These are phyloP conservation scores for Coccomyxa subellipsoidea DNA, from an alignment of 163 green algal genomes.

Conservation along the genomic window DNA sequence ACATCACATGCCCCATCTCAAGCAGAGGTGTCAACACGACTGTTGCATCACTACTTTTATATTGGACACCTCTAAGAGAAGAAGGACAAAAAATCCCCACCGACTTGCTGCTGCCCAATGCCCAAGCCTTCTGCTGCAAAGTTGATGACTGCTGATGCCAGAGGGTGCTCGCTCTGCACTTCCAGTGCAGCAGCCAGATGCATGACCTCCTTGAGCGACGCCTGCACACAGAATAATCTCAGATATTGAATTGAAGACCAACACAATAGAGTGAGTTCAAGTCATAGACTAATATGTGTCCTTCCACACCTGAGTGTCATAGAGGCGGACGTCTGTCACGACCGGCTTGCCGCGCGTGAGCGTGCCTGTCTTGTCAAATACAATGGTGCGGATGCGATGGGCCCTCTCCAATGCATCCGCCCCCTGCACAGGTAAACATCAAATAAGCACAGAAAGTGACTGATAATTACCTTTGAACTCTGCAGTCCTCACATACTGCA, in stretches of 20 bases:
- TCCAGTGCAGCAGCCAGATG: conserved; percentile 74
- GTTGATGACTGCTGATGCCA: conserved; percentile 76
- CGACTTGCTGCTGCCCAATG: background rate
- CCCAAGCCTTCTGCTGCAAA: conserved; percentile 20
- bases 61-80: background rate
- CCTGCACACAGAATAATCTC: conserved; percentile 17
- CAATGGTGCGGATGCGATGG: conserved; percentile 68
- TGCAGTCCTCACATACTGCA: background rate
- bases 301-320: conserved; percentile 7
- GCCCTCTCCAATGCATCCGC: conserved; percentile 85
- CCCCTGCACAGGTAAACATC: conserved; percentile 25
- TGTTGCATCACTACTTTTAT: no score
- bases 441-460: no score
- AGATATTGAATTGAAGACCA: no score
- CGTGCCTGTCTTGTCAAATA: conserved; percentile 99
- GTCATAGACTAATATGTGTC: no score
- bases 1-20: no score
- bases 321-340: conserved; percentile 51
- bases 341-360: conserved; percentile 77
- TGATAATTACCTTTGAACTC: no score
- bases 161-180: conserved; percentile 85
- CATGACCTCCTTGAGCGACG: conserved; percentile 42
- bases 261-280: no score
- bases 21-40: no score
- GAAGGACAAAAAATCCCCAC: background rate